A percentile compares a stretch with the other conserved stretches of the same genome.
These are phyloP conservation scores for Imleria badia DNA, from an alignment of 768 basidiomycete species.

Conservation along the genomic window DNA sequence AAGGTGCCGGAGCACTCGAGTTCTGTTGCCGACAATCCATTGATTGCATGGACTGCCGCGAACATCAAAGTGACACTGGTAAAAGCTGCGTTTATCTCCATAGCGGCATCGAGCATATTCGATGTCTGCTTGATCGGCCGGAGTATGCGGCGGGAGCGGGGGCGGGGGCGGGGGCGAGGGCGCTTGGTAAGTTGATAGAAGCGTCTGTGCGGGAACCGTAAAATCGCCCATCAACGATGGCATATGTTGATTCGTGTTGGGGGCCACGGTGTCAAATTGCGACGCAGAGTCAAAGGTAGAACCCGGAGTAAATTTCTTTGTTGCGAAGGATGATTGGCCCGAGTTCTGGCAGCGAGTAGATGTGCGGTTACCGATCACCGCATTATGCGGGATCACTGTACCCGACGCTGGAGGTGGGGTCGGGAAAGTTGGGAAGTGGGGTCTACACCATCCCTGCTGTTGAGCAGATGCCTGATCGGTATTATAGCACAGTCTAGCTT, in stretches of 20 bases:
- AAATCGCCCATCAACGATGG: neutral
- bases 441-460: conserved; percentile 4
- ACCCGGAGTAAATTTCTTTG: neutral
- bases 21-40: conserved; percentile 28
- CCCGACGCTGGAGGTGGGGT: neutral
- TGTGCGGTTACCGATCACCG: neutral
- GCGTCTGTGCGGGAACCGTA: neutral
- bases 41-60: conserved; percentile 24
- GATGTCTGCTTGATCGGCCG: conserved; percentile 20
- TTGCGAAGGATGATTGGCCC: neutral
- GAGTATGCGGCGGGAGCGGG: neutral
- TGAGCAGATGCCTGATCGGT: conserved; percentile 13
- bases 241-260: neutral
- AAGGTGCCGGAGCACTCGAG: conserved; percentile 28
- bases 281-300: neutral
- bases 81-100: conserved; percentile 16
- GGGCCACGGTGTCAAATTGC: neutral
- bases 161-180: neutral
- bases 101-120: conserved; percentile 24
- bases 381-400: neutral
- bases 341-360: neutral
- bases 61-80: conserved; percentile 27
- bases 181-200: neutral
- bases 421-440: neutral
- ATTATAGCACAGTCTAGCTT: conserved; percentile 11